Conservation (phyloP, 208 protist species). For the Trypanosoma platydactyli region DNA sequence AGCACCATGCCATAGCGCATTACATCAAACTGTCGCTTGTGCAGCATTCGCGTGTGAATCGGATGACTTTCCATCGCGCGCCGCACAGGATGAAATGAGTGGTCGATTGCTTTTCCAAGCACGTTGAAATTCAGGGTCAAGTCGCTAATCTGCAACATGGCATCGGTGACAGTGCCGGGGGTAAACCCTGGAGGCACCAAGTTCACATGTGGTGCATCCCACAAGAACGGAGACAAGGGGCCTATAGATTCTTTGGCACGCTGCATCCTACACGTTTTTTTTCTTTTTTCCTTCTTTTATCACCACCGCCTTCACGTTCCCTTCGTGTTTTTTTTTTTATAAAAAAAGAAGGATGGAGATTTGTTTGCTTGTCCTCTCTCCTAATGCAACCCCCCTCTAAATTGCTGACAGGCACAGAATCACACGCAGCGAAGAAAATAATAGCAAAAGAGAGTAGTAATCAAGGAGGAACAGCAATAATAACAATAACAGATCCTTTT, state of each 20-base stretch:
- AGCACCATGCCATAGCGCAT: constrained; percentile 82
- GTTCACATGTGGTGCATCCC: constrained; percentile 33
- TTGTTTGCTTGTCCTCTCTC: not conserved
- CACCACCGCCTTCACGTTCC: not conserved
- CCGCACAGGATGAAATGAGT: constrained; percentile 63
- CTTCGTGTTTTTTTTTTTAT: constrained; percentile 14
- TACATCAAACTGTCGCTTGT: constrained; percentile 80
- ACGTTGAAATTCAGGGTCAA: constrained; percentile 72
- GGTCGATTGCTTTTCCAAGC: constrained; percentile 48
- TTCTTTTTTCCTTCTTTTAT: constrained; percentile 4
- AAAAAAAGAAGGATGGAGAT: not conserved
- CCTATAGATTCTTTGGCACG: constrained; percentile 32
- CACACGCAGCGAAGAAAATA: too few relatives aligned
- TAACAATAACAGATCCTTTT: too few relatives aligned
- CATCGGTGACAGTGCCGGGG: constrained; percentile 41
- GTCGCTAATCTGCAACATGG: constrained; percentile 47
- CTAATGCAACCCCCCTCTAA: not conserved
- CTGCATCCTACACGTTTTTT: constrained; percentile 42
- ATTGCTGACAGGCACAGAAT: too few relatives aligned
- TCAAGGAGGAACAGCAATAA: too few relatives aligned
- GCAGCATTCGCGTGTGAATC: constrained; percentile 52
- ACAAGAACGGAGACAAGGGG: constrained; percentile 76
- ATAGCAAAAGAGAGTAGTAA: too few relatives aligned
- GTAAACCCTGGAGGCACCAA: constrained; percentile 35
- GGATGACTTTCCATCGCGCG: constrained; percentile 53